A percentile compares a stretch with the other conserved stretches of the same genome.
These are phyloP conservation scores for Periconia macrospinosa DNA, from an alignment of 2,329 filamentous ascomycete species.

Conservation along the genomic window DNA sequence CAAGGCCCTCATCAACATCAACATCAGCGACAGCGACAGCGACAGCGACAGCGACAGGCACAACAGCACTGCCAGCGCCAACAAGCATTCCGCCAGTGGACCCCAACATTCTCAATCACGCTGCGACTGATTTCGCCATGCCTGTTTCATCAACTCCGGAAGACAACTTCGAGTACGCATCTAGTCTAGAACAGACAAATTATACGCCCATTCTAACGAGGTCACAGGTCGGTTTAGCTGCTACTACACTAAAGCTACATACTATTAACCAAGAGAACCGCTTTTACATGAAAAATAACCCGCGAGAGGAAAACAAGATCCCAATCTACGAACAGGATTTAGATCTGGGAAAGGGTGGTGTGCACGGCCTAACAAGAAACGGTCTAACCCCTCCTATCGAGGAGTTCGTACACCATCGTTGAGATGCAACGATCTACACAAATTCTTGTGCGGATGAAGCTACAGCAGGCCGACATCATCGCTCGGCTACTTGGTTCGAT, in stretches of 20 bases:
- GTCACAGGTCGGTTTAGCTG: constrained; percentile 32
- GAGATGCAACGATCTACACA: background rate
- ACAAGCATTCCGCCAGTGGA: constrained; percentile 24
- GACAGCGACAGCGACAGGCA: background rate
- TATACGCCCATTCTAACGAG: constrained; percentile 28
- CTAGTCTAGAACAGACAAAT: constrained; percentile 10
- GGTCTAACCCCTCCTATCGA: constrained; percentile 6
- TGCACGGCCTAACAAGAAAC: constrained; percentile 18
- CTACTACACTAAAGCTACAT: constrained; percentile 24
- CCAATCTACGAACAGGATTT: constrained; percentile 32
- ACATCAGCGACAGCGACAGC: no score
- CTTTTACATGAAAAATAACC: background rate
- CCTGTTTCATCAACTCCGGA: constrained; percentile 26
- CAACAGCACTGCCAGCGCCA: background rate
- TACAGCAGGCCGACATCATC: background rate
- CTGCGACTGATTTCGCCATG: constrained; percentile 32
- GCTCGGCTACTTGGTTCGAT: background rate
- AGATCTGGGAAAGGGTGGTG: constrained; percentile 25
- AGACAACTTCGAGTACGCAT: background rate
- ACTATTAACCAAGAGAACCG: constrained; percentile 17
- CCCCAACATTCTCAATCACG: constrained; percentile 30
- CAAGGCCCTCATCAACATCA: constrained; percentile 1
- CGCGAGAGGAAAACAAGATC: constrained; percentile 13
- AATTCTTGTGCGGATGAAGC: background rate
- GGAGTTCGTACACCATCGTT: constrained; percentile 8